Base-by-base conservation (phyloP, 2,329 filamentous ascomycete genomes). In the Pseudogymnoascus sp. region DNA sequence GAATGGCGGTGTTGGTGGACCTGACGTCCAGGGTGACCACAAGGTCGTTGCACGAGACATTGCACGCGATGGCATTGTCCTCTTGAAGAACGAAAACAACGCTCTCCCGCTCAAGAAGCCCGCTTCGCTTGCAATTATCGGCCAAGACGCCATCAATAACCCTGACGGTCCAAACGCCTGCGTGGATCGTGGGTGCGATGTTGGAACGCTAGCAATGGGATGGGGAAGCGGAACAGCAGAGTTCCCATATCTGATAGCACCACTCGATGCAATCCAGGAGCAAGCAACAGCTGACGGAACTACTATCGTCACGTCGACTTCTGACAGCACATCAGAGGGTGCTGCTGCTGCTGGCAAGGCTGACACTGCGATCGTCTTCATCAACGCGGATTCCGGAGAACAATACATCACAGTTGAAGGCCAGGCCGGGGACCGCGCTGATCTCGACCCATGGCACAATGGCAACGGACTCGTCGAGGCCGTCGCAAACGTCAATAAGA, bases 341-440 rank as follows among this genome's bases (percentile, higher is more conserved):
- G 70, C 67, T 9, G 39, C 65, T 5, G 69, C 64, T 8, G 70
- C 69, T 7, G 62, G 62, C 9, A 61, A 67, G n/a, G 70, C 73
- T 5, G 81, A 91, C 65, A 80, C 90, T 10, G 94, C 91, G 63
- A 75, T 88, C 3, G 84, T 88, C 0, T 84, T 89, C 67, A 82
- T 84, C 66, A 89, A 88, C 70, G 81, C 80, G 5, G 89, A 89
- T 73, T 83, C 87, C 1, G 87, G 88, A 1, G 91, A 95, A 73
- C 88, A 86, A 1, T 90, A 83, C 66, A 67, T 72, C 15, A 71
- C 69, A 1, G 69, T 68, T 29, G 68, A 71, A 64, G 66, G 65
- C 6, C 63, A 61, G 35, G 80, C 89, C 61, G 80, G 84, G 42
- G 79, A 84, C 1, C 79, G 79, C 7, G 76, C 90, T 35, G 80